Conservation (phyloP, 805 yeast genomes). For the Nakazawaea molendinolei region DNA sequence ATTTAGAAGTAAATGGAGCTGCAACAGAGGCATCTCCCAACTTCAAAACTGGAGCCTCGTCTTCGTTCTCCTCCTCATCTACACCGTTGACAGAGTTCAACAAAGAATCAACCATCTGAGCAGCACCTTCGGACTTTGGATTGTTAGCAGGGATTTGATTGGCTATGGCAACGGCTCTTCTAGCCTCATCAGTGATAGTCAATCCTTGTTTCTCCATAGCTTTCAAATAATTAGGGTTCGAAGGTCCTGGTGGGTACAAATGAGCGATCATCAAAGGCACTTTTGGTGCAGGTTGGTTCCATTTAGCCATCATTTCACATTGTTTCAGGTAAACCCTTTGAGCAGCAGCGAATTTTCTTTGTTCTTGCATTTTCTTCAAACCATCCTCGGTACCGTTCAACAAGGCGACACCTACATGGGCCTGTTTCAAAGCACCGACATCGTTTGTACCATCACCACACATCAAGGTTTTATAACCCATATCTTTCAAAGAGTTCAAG, state of each 20-base stretch:
- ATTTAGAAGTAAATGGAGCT: constrained; percentile 95
- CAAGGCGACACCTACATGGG: constrained; percentile 96
- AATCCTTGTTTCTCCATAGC: constrained; percentile 85
- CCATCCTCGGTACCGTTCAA: constrained; percentile 95
- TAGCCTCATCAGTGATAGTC: constrained; percentile 68
- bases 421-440: constrained; percentile 98
- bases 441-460: constrained; percentile 99
- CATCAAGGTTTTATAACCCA: constrained; percentile 93
- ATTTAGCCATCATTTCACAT: constrained; percentile 65
- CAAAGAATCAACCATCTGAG: constrained; percentile 56
- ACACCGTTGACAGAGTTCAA: constrained; percentile 45
- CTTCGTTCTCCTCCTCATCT: constrained; percentile 59
- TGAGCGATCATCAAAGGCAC: constrained; percentile 89
- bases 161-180: constrained; percentile 50
- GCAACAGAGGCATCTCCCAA: constrained; percentile 99
- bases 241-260: constrained; percentile 91
- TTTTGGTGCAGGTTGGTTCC: constrained; percentile 81
- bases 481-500: constrained; percentile 70
- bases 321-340: constrained; percentile 78
- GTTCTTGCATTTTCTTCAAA: constrained; percentile 81
- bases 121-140: constrained; percentile 29
- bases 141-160: constrained; percentile 31
- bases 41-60: constrained; percentile 87
- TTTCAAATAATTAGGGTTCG: constrained; percentile 79
- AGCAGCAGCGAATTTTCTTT: constrained; percentile 58